Evolutionary conservation across 176 grass and related monocot genomes (phyloP).

Genomic region (Oryza meridionalis): DNA sequence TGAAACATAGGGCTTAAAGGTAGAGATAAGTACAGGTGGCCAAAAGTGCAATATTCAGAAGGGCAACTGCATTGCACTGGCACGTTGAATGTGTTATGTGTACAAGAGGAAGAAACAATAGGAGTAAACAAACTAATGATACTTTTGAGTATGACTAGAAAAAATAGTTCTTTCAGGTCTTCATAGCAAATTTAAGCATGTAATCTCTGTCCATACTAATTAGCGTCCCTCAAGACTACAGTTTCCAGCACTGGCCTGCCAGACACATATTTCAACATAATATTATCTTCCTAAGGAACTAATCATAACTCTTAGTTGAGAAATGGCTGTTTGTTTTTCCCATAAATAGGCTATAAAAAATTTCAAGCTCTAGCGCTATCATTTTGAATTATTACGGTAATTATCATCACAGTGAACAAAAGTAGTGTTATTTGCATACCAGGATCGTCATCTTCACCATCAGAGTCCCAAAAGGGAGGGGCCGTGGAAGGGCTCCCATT

Average conservation of each 20-base stretch:
- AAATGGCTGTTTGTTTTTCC: neutral
- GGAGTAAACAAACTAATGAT: too few species aligned
- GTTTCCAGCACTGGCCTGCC: neutral
- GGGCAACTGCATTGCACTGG: neutral
- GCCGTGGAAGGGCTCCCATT: conserved; percentile 79
- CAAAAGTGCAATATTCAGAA: conserved; percentile 25
- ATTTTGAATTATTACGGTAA: neutral
- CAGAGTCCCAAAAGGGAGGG: conserved; percentile 72
- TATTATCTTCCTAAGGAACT: neutral
- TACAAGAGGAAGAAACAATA: too few species aligned
- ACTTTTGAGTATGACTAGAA: too few species aligned
- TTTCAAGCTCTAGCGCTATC: neutral
- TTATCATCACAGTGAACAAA: conserved; percentile 11
- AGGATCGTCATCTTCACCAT: conserved; percentile 65
- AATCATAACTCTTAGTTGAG: conserved; percentile 10
- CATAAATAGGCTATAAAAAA: neutral
- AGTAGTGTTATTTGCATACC: conserved; percentile 26
- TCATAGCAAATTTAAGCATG: too few species aligned
- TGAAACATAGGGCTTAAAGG: neutral
- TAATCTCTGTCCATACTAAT: too few species aligned
- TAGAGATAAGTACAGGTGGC: neutral
- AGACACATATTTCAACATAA: neutral
- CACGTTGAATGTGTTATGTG: too few species aligned
- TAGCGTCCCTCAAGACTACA: too few species aligned
- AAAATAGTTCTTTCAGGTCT: too few species aligned